Conservation (phyloP, 1,284 basidiomycete species). For the Fomitopsis schrenkii region DNA sequence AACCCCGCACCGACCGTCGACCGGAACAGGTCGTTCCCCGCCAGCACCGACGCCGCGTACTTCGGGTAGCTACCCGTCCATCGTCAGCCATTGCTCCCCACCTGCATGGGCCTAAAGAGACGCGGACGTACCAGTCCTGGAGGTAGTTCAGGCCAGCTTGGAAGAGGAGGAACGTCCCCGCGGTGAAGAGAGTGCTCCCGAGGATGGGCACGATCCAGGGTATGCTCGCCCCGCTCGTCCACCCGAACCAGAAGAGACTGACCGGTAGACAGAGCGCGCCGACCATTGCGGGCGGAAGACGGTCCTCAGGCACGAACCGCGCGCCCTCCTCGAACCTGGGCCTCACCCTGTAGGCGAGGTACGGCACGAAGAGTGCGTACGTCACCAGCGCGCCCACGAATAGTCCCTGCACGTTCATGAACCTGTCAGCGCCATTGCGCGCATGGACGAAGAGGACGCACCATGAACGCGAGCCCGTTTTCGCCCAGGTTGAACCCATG, state of each 20-base stretch:
- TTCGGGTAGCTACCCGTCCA: constrained; percentile 27
- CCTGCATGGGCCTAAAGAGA: not conserved
- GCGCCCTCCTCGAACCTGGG: constrained; percentile 12
- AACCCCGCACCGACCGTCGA: constrained; percentile 32
- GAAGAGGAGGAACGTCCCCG: constrained; percentile 30
- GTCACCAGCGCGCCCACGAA: constrained; percentile 28
- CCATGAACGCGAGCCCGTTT: constrained; percentile 44
- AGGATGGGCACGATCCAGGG: constrained; percentile 30
- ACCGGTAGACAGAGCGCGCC: constrained; percentile 35
- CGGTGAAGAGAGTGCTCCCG: constrained; percentile 18
- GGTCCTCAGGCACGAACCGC: constrained; percentile 36
- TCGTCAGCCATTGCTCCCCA: not conserved
- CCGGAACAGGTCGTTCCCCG: constrained; percentile 34
- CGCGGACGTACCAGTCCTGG: not conserved
- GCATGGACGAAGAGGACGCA: not conserved
- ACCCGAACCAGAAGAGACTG: constrained; percentile 42
- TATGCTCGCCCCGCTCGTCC: constrained; percentile 29
- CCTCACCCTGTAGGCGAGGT: constrained; percentile 13
- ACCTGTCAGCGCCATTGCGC: not conserved
- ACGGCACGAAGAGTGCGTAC: constrained; percentile 14
- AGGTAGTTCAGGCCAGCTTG: constrained; percentile 18
- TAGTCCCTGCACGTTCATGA: constrained; percentile 22
- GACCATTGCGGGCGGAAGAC: constrained; percentile 35
- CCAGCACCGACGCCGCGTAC: constrained; percentile 34
- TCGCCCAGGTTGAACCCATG: constrained; percentile 32